These are phyloP conservation scores for Pseudopediastrum boryanum DNA, from an alignment of 139 green algal genomes.

Conservation along the genomic window DNA sequence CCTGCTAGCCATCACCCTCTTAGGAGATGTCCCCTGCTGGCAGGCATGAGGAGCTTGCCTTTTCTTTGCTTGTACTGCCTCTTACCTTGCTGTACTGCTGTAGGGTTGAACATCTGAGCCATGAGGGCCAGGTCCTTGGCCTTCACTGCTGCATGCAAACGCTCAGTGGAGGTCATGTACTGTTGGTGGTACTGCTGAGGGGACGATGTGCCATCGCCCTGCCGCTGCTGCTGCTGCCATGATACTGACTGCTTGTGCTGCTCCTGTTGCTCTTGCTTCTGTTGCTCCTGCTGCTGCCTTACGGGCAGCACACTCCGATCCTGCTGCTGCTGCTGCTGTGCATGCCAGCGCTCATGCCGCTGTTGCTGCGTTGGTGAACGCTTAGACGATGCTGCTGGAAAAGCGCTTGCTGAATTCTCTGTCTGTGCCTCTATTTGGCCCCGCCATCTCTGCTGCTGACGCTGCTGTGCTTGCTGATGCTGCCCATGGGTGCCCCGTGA, in stretches of 20 bases:
- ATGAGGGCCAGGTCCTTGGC: constrained; percentile 14
- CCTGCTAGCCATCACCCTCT: too few species aligned
- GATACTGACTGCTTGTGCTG: not conserved
- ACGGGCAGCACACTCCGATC: too few species aligned
- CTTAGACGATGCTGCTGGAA: too few species aligned
- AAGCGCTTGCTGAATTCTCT: too few species aligned
- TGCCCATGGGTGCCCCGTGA: not conserved
- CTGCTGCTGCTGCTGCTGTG: constrained; percentile 10
- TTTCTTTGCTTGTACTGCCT: too few species aligned
- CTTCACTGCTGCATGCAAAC: not conserved
- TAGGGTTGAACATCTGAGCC: constrained; percentile 17
- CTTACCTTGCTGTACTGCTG: constrained; percentile 26
- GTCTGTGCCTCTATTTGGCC: too few species aligned
- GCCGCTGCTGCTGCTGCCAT: not conserved
- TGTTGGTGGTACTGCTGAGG: constrained; percentile 24
- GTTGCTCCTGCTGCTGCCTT: not conserved
- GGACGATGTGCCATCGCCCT: too few species aligned
- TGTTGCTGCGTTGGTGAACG: not conserved
- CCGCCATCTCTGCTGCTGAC: too few species aligned
- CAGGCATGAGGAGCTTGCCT: too few species aligned
- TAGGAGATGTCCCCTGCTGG: too few species aligned
- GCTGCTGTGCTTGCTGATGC: not conserved
- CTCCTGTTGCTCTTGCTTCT: not conserved
- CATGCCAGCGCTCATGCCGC: not conserved
- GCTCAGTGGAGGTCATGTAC: constrained; percentile 6